Evolutionary conservation across 2,329 filamentous ascomycete genomes (phyloP), one percentile per base, ranked within the genome.

Genomic region (Esteya vermicola): DNA sequence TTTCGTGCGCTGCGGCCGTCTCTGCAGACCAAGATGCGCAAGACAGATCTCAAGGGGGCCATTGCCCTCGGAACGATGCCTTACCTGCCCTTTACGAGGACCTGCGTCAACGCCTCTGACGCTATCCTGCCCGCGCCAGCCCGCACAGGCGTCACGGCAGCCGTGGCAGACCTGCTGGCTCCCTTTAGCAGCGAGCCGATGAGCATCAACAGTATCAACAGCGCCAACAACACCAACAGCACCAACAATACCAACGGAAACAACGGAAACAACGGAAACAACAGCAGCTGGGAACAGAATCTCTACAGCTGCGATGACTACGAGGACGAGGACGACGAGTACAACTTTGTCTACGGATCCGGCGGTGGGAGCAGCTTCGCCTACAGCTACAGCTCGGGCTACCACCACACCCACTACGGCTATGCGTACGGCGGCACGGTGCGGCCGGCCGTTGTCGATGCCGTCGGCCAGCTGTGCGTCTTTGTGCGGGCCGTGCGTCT

Each of bases 41-140:
- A 57, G 43, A 56, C 56, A 38, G 58, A 61, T 36, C 51, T 60
- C 32, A 54, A 54, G 46, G 58, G 58, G 9, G 55, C 58, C 22
- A 49, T 51, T 16, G 47, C 53, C 7, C 50, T 59, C 16, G 48
- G 27, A n/a, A 45, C 52, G 3, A 46, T 39, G 13, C 58, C 58
- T 1, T 58, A 55, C 40, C 50, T 60, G 26, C 49, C 54, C 3
- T 57, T 56, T 37, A 42, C 43, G 1, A 51, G 54, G 18, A 36
- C 40, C 13, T 52, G 48, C 46, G 33, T 41, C 33, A 48, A 50
- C 32, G 40, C 51, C 14, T 52, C 49, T 3, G 48, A 51, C 37
- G 33, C 36, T 13, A 45, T 48, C 12, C 43, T 59, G 4, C 42
- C 51, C 1, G 27, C 40, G 18, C 33, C 47, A 0, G 33, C 41